These are phyloP conservation scores for Nicotiana noctiflora DNA, from an alignment of 257 asterid species.

Conservation along the genomic window DNA sequence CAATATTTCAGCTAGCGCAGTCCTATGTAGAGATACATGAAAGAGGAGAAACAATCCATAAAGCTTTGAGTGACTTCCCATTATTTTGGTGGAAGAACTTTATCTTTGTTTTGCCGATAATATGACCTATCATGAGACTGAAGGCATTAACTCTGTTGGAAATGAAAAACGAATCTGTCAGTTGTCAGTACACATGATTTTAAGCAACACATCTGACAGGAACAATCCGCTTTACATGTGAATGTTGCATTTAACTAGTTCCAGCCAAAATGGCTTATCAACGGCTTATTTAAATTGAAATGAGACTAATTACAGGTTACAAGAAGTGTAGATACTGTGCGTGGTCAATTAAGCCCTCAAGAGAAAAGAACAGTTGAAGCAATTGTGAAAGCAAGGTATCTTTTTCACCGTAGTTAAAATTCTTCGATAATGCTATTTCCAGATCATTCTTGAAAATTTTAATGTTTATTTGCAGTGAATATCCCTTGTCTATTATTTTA, in stretches of 20 bases:
- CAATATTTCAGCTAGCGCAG: neutral
- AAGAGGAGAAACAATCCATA: neutral
- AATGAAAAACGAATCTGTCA: neutral
- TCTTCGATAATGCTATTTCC: neutral
- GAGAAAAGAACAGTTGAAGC: constrained; percentile 92
- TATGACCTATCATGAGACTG: neutral
- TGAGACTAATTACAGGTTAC: constrained; percentile 49
- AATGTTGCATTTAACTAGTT: neutral
- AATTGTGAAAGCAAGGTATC: constrained; percentile 91
- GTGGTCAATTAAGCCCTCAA: constrained; percentile 80
- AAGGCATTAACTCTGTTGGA: neutral
- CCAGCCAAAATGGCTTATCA: neutral
- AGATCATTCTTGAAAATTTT: neutral
- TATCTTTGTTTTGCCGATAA: neutral
- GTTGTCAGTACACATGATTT: neutral
- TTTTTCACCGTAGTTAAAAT: neutral
- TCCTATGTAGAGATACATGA: neutral
- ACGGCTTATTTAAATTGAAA: neutral
- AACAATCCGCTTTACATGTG: neutral
- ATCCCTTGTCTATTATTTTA: constrained; percentile 73
- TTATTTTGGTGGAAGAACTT: neutral
- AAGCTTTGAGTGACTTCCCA: neutral
- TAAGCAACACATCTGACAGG: neutral
- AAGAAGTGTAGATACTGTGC: constrained; percentile 76
- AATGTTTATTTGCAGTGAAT: constrained; percentile 44